A percentile compares a stretch with the other conserved stretches of the same genome.
Evolutionary conservation across 1,139 yeast species (phyloP).

Genomic region (Yamadazyma pseudoaaseri): DNA sequence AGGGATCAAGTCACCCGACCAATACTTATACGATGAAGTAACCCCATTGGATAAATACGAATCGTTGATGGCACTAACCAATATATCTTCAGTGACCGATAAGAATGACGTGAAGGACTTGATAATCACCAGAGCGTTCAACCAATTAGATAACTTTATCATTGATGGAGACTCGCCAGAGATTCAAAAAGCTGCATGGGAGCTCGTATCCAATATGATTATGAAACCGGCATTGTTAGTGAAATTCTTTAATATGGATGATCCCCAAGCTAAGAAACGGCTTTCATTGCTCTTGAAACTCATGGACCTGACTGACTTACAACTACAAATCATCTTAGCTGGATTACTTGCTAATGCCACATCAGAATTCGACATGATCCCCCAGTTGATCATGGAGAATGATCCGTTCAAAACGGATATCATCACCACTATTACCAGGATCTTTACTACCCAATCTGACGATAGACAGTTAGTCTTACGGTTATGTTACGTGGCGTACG

Average conservation of each 20-base stretch:
- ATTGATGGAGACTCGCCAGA: conserved; percentile 34
- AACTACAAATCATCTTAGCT: conserved; percentile 41
- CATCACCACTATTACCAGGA: conserved; percentile 17
- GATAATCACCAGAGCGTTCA: conserved; percentile 36
- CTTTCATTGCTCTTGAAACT: conserved; percentile 38
- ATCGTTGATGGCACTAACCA: conserved; percentile 48
- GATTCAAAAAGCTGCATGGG: conserved; percentile 48
- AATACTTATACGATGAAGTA: conserved; percentile 25
- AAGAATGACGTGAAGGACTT: conserved; percentile 27
- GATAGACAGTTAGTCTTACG: conserved; percentile 37
- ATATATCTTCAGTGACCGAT: conserved; percentile 33
- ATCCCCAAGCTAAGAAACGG: conserved; percentile 26
- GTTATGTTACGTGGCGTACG: conserved; percentile 30
- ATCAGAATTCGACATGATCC: conserved; percentile 46
- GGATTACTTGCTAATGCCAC: conserved; percentile 52
- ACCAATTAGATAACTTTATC: conserved; percentile 32
- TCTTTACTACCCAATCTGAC: conserved; percentile 27
- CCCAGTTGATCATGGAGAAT: conserved; percentile 27
- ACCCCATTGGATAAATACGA: conserved; percentile 42
- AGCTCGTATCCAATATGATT: conserved; percentile 47
- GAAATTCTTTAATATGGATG: conserved; percentile 48
- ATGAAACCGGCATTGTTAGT: conserved; percentile 44
- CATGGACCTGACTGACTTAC: conserved; percentile 35
- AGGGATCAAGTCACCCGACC: conserved; percentile 13
- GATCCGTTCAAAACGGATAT: conserved; percentile 25